Evolutionary conservation across 768 basidiomycete genomes (phyloP).

Genomic region (Glaciozyma antarctica): DNA sequence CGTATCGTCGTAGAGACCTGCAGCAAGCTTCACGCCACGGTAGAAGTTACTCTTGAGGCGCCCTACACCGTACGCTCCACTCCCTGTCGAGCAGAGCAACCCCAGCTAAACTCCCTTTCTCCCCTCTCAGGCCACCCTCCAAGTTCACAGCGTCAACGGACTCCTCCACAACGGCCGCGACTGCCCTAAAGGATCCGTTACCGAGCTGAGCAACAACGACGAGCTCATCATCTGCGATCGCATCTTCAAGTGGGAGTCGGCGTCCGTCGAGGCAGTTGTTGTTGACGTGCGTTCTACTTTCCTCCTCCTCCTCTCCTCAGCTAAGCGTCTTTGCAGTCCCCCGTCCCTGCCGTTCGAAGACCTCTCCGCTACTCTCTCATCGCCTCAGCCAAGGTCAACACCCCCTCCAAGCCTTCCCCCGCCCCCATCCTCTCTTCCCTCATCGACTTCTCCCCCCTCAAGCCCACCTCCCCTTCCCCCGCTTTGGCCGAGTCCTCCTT

Average conservation of each 20-base stretch:
- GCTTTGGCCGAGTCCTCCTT: background rate
- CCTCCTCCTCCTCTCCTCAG: background rate
- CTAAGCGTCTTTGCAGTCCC: background rate
- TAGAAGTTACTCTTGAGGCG: background rate
- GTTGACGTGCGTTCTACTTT: background rate
- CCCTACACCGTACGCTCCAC: no score
- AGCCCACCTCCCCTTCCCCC: background rate
- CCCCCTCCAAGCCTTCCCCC: background rate
- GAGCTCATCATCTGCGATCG: conserved; percentile 1
- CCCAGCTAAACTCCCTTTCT: no score
- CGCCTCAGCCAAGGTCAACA: background rate
- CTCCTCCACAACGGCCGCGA: background rate
- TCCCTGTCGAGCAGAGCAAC: background rate
- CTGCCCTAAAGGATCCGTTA: background rate
- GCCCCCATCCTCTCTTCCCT: background rate
- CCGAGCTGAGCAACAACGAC: background rate
- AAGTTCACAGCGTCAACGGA: background rate
- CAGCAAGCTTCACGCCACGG: background rate
- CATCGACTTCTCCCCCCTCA: background rate
- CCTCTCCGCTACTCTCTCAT: background rate
- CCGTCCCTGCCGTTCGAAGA: background rate
- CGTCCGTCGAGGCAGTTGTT: background rate
- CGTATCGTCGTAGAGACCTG: background rate
- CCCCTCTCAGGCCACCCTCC: background rate
- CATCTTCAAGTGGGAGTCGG: background rate